These are phyloP conservation scores for Saccharomycopsis lassenensis DNA, from an alignment of 805 yeast species.

Conservation along the genomic window DNA sequence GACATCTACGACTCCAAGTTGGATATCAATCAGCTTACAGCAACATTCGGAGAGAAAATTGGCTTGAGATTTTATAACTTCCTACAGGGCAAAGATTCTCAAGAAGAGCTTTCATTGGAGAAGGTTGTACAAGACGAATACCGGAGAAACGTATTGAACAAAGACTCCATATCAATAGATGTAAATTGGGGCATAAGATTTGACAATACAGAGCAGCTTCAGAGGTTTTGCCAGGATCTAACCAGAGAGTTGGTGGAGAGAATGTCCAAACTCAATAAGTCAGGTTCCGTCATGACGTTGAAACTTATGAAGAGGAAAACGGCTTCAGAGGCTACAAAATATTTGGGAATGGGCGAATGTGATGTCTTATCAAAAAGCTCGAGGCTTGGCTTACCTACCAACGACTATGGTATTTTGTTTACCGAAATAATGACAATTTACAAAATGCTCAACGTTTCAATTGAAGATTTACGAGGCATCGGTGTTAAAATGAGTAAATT, in stretches of 20 bases:
- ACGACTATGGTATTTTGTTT: conserved; percentile 48
- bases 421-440: conserved; percentile 48
- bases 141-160: conserved; percentile 30
- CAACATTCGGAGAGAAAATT: conserved; percentile 54
- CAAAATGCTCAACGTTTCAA: conserved; percentile 46
- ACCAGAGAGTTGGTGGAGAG: conserved; percentile 49
- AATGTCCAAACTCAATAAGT: conserved; percentile 33
- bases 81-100: conserved; percentile 60
- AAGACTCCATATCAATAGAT: conserved; percentile 79
- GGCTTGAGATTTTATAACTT: conserved; percentile 53
- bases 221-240: conserved; percentile 46
- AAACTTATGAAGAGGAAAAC: conserved; percentile 56
- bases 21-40: conserved; percentile 28
- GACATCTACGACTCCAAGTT: conserved; percentile 45
- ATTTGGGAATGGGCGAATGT: conserved; percentile 76
- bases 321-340: conserved; percentile 67
- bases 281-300: conserved; percentile 50
- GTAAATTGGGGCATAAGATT: conserved; percentile 87
- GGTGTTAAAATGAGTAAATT: conserved; percentile 60
- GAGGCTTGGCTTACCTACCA: conserved; percentile 49
- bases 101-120: conserved; percentile 28
- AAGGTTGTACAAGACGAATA: conserved; percentile 11
- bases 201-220: conserved; percentile 47
- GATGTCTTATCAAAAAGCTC: conserved; percentile 50
- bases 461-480: conserved; percentile 65